Evolutionary conservation across 2,329 filamentous ascomycete genomes (phyloP), one percentile per base, ranked within the genome.

Genomic region (Aspergillus pseudonomiae): DNA sequence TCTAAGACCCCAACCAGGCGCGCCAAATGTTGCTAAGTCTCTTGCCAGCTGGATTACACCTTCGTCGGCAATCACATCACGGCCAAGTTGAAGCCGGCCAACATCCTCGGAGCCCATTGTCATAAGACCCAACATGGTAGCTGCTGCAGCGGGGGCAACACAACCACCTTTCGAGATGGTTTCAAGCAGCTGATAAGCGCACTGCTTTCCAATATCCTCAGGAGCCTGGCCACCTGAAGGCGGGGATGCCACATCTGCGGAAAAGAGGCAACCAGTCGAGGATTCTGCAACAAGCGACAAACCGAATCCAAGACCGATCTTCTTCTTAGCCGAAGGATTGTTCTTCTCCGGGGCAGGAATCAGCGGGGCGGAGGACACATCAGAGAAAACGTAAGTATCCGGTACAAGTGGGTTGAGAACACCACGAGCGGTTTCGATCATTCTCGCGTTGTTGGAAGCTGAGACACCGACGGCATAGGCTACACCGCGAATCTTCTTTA

Each of bases 51-150:
- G 88, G 62, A 99, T 86, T 59, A 93, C 83, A 64, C 92, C 90
- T 75, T 97, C 92, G 3, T 89, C 91, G 0, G 89, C 94, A 53
- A 98, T 79, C 0, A 97, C 88, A 54, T 94, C 91, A 71, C 88
- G 89, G 36, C 94, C 93, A 63, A 99, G 76, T 66, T 92, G 87
- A 68, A 99, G 78, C 63, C 95, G 86, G 5, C 95, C 95, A 16
- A 99, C 93, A 77, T 99, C 95, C 76, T 98, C 95, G 1, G 91
- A 92, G 0, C 95, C 95, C 95, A 99, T 98, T 39, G 94, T 93
- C 95, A 99, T 99, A 66, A 99, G 83, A 21, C 89, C 91, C 59
- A 99, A 78, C 67, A 97, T 85, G 0, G 90, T 94, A 3, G 87
- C 83, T 6, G 89, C 89, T 2, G 92, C 91, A 3, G 90, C 85